Evolutionary conservation across 441 rosid genomes (phyloP).

Genomic region (Populus hybrid): DNA sequence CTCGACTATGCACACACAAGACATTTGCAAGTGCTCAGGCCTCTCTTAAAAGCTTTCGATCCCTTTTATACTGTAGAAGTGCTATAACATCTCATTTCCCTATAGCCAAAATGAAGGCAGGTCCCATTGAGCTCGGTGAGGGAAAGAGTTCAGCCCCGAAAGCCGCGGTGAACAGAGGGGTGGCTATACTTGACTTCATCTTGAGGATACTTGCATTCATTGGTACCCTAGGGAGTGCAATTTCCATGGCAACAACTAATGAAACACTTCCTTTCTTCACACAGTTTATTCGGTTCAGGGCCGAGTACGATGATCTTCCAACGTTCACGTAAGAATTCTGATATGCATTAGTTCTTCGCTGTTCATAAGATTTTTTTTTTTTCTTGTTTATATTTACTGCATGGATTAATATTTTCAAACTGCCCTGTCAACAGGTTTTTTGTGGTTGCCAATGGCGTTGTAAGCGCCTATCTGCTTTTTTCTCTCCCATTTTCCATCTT

Average conservation of each 20-base stretch:
- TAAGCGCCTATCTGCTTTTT: slow-evolving; percentile 34
- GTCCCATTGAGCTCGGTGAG: slow-evolving; percentile 7
- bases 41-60: not conserved
- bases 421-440: slow-evolving; percentile 30
- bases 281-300: slow-evolving; percentile 39
- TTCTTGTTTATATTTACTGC: not conserved
- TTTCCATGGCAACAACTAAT: slow-evolving; percentile 40
- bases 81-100: not conserved
- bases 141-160: not conserved
- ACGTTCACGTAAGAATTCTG: slow-evolving; percentile 33
- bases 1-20: not conserved
- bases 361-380: not conserved
- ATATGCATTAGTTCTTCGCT: not conserved
- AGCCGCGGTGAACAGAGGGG: slow-evolving; percentile 22
- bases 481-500: slow-evolving; percentile 35
- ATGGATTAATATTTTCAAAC: not conserved
- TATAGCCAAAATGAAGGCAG: slow-evolving; percentile 12
- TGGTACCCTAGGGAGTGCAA: slow-evolving; percentile 36
- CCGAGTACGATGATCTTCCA: slow-evolving; percentile 41
- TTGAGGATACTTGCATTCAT: slow-evolving; percentile 31
- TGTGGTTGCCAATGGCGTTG: slow-evolving; percentile 32
- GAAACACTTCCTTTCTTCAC: slow-evolving; percentile 50
- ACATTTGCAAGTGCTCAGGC: not conserved
- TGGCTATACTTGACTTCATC: slow-evolving; percentile 29
- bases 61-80: not conserved